Conservation (phyloP, 2,329 filamentous ascomycete genomes). For the Paecilomyces formosus region DNA sequence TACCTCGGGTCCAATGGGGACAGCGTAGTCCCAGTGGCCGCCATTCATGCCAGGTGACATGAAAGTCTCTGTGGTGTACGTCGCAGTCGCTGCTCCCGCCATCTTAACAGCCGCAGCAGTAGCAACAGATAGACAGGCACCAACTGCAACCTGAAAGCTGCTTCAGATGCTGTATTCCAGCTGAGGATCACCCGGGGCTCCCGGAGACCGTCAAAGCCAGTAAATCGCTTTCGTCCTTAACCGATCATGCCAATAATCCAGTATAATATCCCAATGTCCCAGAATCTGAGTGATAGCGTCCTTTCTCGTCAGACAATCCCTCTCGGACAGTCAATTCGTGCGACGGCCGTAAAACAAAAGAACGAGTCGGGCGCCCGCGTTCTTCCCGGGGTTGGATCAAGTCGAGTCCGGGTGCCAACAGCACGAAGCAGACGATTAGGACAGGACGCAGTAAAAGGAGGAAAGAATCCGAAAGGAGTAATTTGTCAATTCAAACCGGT, state of each 20-base stretch:
- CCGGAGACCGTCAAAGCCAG: neutral
- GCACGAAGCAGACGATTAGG: neutral
- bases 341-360: neutral
- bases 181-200: neutral
- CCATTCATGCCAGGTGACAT: conserved; percentile 25
- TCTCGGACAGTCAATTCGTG: neutral
- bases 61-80: conserved; percentile 33
- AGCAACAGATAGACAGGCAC: conserved; percentile 1
- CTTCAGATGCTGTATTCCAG: conserved; percentile 1
- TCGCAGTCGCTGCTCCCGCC: conserved; percentile 33
- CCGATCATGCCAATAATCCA: neutral
- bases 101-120: conserved; percentile 22
- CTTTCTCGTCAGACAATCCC: neutral
- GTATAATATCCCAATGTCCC: neutral
- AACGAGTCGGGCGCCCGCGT: neutral
- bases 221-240: neutral
- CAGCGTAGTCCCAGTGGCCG: conserved; percentile 30
- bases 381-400: neutral
- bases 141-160: conserved; percentile 23
- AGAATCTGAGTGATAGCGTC: neutral
- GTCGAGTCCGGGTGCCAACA: neutral
- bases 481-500: conserved; percentile 23
- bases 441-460: conserved; percentile 11
- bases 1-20: conserved; percentile 29
- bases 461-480: conserved; percentile 21